Evolutionary conservation across 2,329 filamentous ascomycete genomes (phyloP), one percentile per base, ranked within the genome.

Genomic region (Ceratocystis alfenasii): DNA sequence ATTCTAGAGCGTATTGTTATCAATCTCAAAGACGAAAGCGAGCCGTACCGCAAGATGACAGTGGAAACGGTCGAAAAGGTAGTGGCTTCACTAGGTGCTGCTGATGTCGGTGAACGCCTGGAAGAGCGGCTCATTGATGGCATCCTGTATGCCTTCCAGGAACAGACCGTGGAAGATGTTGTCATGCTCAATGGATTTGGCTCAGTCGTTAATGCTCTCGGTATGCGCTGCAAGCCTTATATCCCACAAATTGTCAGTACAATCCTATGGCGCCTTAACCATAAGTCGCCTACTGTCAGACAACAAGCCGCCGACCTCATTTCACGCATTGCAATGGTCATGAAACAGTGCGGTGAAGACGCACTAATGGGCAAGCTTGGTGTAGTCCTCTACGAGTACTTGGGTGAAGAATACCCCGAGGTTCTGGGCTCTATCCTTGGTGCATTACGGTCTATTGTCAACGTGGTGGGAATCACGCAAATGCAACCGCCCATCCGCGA

Each of bases 401-500:
- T 99, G 0, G 94, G 94, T 75, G 94, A 99, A 78, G 94, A 99
- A 75, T 99, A 99, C 72, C 94, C 94, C 1, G 94, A 99, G 76
- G 94, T 99, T 28, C 83, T 99, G 10, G 94, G 94, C 68, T 97
- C 93, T 2, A 99, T 99, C 71, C 82, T 99, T 25, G 94, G 94
- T 69, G 94, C 94, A 17, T 83, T 99, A 65, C 88, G 94, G 69
- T 95, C 91, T 55, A 97, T 99, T 71, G 94, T 99, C 70, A 96
- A 93, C 0, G 94, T 99, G 17, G 93, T 99, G 44, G 94, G 94
- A 77, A 96, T 99, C 78, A 88, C 89, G 72, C 90, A 95, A 76
- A 97, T 97, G 93, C 92, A 97, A 72, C 94, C 94, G 15, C 93
- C 94, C 1, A 97, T 99, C 78, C 93, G 93, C 74, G 95, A 99